Base-by-base conservation (phyloP, 345 rosid genomes). In the Turnera subulata region DNA sequence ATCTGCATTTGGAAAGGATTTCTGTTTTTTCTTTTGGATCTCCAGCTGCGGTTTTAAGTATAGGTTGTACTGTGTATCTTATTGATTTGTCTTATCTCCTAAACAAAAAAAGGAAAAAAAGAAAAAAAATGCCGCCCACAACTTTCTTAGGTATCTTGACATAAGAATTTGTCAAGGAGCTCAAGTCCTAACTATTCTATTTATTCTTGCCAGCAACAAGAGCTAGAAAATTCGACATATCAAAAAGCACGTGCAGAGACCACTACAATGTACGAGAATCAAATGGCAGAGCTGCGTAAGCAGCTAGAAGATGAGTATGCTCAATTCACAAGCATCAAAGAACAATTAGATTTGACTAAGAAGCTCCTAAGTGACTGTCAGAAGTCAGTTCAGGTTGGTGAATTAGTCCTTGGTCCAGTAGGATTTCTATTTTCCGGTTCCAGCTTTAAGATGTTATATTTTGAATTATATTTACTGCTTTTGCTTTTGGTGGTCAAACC, bases 221-320 rank as follows among this genome's bases (percentile, higher is more conserved):
- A 84, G 76, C 58, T 35, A 32, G 81, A 80, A 59, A 76, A 70
- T 72, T 82, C 85, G 48, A 67, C 82, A 33, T 78, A 81, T 72
- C 82, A 86, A 68, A 83, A 84, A 53, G 78, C 77, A 52, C 75
- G 84, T 62, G 86, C 84, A 53, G 92, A 88, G 62, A 76, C 80
- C 58, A 88, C 84, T 68, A 82, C 81, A 70, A 79, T 77, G 80
- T 86, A 88, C 57, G 96, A 91, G 78, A 84, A 65, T 64, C 88
- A 82, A 73, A 70, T 91, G 69, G 77, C 73, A 2, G 89, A 84
- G 62, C 55, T 88, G 69, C 71, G 72, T 59, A 76, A 77, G 71
- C 82, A 56, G 64, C 73, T 83, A 50, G 91, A 88, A 53, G 73
- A 71, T 59, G 89, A 86, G 65, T 72, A 39, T 55, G 64, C 66